Conservation (phyloP, 176 grass and related monocot species). For the Oryza officinalis region DNA sequence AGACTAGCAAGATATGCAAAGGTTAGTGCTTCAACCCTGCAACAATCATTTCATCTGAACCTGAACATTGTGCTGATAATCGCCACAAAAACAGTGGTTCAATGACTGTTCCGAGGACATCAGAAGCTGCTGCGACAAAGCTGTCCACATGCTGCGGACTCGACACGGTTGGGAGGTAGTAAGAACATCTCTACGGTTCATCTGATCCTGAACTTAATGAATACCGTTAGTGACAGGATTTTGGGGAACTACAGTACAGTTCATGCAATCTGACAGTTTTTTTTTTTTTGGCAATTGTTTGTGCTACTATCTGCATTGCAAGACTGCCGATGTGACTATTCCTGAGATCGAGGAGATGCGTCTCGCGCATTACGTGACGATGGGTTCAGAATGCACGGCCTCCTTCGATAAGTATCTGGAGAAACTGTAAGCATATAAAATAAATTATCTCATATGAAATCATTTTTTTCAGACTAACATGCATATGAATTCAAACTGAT, state of each 20-base stretch:
- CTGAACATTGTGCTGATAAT: not conserved
- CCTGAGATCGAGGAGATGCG: conserved; percentile 94
- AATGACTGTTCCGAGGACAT: conserved; percentile 70
- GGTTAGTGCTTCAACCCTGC: conserved; percentile 22
- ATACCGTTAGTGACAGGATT: not conserved
- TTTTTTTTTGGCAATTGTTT: not conserved
- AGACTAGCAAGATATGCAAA: conserved; percentile 79
- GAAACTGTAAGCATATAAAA: conserved; percentile 49
- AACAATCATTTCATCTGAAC: not conserved
- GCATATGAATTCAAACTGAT: too few species aligned
- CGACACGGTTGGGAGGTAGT: conserved; percentile 79
- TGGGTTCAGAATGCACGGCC: conserved; percentile 80
- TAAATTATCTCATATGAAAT: not conserved
- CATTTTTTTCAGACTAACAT: too few species aligned
- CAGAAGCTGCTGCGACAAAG: conserved; percentile 65
- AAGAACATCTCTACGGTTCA: not conserved
- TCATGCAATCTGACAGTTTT: not conserved
- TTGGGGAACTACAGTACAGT: not conserved
- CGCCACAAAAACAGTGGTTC: conserved; percentile 62
- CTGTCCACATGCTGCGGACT: conserved; percentile 48
- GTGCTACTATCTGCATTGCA: not conserved
- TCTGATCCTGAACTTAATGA: not conserved
- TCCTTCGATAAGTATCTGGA: conserved; percentile 67
- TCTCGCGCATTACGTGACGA: conserved; percentile 85
- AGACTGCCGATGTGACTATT: conserved; percentile 69